Base-by-base conservation (phyloP, 306 rosid species). In the Inga laurina region DNA sequence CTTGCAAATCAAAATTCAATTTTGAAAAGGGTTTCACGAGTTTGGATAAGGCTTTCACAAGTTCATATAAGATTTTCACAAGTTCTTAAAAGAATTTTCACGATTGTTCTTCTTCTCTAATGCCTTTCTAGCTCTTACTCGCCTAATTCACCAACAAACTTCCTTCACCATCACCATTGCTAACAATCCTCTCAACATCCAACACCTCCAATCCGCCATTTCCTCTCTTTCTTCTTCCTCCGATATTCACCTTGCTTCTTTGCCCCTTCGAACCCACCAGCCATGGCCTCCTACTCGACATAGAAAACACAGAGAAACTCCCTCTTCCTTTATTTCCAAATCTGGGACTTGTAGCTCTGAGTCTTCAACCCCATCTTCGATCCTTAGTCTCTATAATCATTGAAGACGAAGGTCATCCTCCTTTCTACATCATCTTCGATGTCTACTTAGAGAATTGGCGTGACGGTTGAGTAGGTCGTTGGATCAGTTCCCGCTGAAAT, bases 151-250 rank as follows among this genome's bases (percentile, higher is more conserved):
- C 13, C 77, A 81, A 49, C 85, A n/a, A 34, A 79, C 88, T 2
- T 35, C 22, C 75, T 84, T 89, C 89, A 80, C 81, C 65, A 48
- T 91, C 84, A 91, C 94, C 87, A 88, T 90, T 24, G 96, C 92
- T 79, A 85, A 79, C 83, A 94, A 94, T 13, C 84, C 85, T 14
- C 90, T 85, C 87, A 94, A 92, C 91, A 74, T 90, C 78, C 90
- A 89, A 11, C 49, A 93, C 73, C 92, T 92, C 30, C 77, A 85
- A 35, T 83, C 91, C 39, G 49, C 93, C 80, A 43, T 76, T 75
- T 72, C 90, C 59, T 62, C 69, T 0, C 30, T 39, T 1, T 57
- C 18, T 4, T 61, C 37, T 2, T 72, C 71, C 32, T 1, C 75
- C 49, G 12, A 62, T 66, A 43, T 91, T 62, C 86, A 8, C 24